These are phyloP conservation scores for Boletellus deceptivus DNA, from an alignment of 1,284 basidiomycete genomes.

Conservation along the genomic window DNA sequence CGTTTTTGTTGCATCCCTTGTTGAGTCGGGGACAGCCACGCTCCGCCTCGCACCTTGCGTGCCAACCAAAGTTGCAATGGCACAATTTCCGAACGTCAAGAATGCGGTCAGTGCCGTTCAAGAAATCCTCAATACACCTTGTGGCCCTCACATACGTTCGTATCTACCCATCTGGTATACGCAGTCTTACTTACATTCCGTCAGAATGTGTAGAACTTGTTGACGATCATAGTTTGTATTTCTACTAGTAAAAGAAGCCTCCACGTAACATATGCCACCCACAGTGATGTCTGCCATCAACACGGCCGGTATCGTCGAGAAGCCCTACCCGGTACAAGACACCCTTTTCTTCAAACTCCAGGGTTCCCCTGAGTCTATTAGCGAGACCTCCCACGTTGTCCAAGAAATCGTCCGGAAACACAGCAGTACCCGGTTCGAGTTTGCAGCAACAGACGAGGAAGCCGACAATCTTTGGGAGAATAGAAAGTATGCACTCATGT, in stretches of 20 bases:
- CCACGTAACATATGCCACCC: background rate
- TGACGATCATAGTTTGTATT: constrained; percentile 60
- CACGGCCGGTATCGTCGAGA: constrained; percentile 52
- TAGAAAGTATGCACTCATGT: constrained; percentile 81
- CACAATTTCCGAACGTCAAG: constrained; percentile 63
- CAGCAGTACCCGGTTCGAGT: constrained; percentile 68
- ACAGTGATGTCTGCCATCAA: constrained; percentile 81
- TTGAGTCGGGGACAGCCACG: constrained; percentile 49
- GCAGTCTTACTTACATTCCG: constrained; percentile 23
- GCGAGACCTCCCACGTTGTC: constrained; percentile 60
- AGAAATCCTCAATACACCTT: constrained; percentile 70
- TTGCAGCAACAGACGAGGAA: constrained; percentile 75
- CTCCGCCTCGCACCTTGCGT: constrained; percentile 74
- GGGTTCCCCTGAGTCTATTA: constrained; percentile 62
- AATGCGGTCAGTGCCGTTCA: constrained; percentile 73
- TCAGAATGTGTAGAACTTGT: constrained; percentile 81
- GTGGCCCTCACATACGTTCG: constrained; percentile 57
- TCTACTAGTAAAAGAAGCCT: background rate
- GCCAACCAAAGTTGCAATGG: constrained; percentile 74
- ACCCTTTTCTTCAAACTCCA: constrained; percentile 92
- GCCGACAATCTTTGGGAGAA: constrained; percentile 86
- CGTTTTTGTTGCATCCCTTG: background rate
- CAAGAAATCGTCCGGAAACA: constrained; percentile 64
- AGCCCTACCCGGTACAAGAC: constrained; percentile 69
- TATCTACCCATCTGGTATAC: constrained; percentile 9